Evolutionary conservation across 805 yeast species (phyloP).

Genomic region (Metschnikowia continentalis): DNA sequence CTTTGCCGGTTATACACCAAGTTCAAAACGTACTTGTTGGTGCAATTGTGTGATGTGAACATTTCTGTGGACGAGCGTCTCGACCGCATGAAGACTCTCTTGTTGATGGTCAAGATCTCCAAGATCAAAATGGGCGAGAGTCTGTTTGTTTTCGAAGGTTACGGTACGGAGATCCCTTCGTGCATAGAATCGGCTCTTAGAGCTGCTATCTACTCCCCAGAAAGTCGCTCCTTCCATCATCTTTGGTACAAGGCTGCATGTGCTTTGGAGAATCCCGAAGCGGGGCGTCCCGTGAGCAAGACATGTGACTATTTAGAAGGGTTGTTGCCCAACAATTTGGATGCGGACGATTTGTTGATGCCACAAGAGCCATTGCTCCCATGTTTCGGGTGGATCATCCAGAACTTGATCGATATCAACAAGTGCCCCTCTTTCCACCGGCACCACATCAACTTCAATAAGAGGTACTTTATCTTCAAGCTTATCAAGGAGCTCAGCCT

Average conservation of each 20-base stretch:
- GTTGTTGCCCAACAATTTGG: constrained; percentile 29
- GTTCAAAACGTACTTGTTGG: constrained; percentile 56
- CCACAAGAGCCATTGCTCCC: constrained; percentile 57
- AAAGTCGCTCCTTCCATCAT: constrained; percentile 62
- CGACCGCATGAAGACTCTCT: constrained; percentile 62
- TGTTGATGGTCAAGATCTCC: constrained; percentile 61
- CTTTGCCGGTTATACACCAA: constrained; percentile 65
- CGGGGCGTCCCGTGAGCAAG: not conserved
- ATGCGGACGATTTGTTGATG: constrained; percentile 25
- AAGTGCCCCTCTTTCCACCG: constrained; percentile 72
- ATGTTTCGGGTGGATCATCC: constrained; percentile 89
- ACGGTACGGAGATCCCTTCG: constrained; percentile 55
- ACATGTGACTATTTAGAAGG: constrained; percentile 26
- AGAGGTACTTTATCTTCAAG: constrained; percentile 42
- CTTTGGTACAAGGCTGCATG: constrained; percentile 64
- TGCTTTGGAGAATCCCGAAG: constrained; percentile 19
- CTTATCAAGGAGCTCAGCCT: constrained; percentile 36
- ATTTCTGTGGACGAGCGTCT: constrained; percentile 57
- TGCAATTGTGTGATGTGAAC: constrained; percentile 61
- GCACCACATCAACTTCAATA: constrained; percentile 76
- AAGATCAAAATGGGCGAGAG: constrained; percentile 61
- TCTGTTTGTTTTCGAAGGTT: constrained; percentile 39
- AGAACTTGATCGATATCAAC: constrained; percentile 62
- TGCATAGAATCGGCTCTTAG: constrained; percentile 77
- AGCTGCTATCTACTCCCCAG: constrained; percentile 75